These are phyloP conservation scores for Ophiostoma tasmaniense DNA, from an alignment of 2,329 filamentous ascomycete genomes.

Conservation along the genomic window DNA sequence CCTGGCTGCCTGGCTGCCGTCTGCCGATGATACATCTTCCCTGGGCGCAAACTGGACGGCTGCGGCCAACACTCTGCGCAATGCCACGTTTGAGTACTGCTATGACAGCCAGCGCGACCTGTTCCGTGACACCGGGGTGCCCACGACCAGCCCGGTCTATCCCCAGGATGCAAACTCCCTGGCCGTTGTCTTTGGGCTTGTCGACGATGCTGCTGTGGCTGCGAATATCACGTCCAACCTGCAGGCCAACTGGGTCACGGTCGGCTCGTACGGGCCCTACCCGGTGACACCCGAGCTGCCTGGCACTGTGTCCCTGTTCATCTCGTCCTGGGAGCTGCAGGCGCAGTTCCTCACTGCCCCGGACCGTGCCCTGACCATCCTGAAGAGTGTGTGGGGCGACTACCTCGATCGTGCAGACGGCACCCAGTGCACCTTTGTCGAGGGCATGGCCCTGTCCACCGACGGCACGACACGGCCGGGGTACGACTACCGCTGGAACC, in stretches of 20 bases:
- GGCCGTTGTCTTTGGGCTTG: conserved; percentile 41
- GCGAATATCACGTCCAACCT: conserved; percentile 37
- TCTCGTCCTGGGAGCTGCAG: conserved; percentile 50
- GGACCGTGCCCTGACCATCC: conserved; percentile 45
- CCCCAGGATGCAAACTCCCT: conserved; percentile 55
- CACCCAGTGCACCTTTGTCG: conserved; percentile 50
- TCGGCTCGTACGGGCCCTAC: conserved; percentile 27
- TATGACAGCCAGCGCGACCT: conserved; percentile 42
- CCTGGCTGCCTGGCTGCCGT: conserved; percentile 41
- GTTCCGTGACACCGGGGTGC: conserved; percentile 44
- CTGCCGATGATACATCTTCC: conserved; percentile 28
- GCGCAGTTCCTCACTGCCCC: conserved; percentile 44
- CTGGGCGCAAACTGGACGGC: conserved; percentile 43
- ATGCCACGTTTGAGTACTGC: conserved; percentile 38
- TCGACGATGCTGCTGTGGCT: conserved; percentile 22
- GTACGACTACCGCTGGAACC: conserved; percentile 48
- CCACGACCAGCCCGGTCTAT: conserved; percentile 37
- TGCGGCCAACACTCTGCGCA: conserved; percentile 34
- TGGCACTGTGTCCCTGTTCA: conserved; percentile 50
- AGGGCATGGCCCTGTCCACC: conserved; percentile 41
- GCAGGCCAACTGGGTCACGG: conserved; percentile 38
- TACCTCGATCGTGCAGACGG: conserved; percentile 49
- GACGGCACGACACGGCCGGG: conserved; percentile 26
- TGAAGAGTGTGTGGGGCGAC: conserved; percentile 52
- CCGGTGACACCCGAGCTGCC: conserved; percentile 48